phyloP scores from a whole-genome alignment of 192 early-diverging fungal species.

The Gonapodya prolifera region DNA sequence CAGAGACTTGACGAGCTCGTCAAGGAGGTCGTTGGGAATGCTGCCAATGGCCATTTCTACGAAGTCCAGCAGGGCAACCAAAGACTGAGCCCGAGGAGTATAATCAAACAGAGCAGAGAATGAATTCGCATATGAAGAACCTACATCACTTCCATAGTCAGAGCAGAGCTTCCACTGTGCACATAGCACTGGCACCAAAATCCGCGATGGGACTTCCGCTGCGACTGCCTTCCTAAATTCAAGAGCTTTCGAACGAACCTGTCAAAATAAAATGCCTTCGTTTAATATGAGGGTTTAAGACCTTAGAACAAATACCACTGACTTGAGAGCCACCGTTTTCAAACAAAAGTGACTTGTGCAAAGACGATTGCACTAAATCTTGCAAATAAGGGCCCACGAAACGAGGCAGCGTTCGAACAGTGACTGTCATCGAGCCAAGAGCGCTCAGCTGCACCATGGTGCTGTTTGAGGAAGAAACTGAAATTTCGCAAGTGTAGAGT shows the following conservation, averaged over 20 bases:
- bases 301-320: slow-evolving; percentile 41
- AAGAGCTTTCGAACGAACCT: background rate
- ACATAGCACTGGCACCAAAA: slow-evolving; percentile 31
- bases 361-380: slow-evolving; percentile 36
- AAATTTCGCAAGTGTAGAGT: too few species aligned
- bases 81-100: background rate
- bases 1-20: background rate
- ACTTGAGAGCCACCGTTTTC: too few species aligned
- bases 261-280: slow-evolving; percentile 18
- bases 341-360: slow-evolving; percentile 32
- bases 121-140: background rate
- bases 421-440: slow-evolving; percentile 36
- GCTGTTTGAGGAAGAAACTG: too few species aligned
- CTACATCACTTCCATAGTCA: background rate
- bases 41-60: background rate
- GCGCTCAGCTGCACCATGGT: slow-evolving; percentile 35
- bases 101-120: background rate
- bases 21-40: background rate
- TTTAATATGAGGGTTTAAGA: slow-evolving; percentile 40
- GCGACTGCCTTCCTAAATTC: slow-evolving; percentile 2
- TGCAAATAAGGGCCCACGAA: slow-evolving; percentile 61
- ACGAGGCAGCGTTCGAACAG: slow-evolving; percentile 52
- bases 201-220: slow-evolving; percentile 32
- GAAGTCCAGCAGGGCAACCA: background rate
- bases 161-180: background rate